A percentile compares a stretch with the other conserved stretches of the same genome.
Conservation (phyloP, 139 green algal species). For the Dunaliella primolecta region DNA sequence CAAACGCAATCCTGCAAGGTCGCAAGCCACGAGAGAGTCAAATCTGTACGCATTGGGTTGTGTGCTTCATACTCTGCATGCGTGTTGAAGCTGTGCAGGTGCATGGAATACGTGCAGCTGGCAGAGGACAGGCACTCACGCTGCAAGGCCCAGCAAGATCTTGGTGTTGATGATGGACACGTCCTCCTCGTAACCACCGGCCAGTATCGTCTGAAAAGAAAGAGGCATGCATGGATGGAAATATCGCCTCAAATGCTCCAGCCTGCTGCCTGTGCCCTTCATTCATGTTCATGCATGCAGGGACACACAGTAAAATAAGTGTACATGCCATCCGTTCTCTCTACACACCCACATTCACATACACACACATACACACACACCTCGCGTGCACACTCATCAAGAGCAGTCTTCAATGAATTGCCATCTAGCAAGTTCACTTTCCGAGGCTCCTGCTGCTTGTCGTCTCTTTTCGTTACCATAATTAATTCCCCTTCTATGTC, state of each 20-base stretch:
- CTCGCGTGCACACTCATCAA: constrained; percentile 57
- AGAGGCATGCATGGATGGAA: too few relatives aligned
- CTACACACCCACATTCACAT: too few relatives aligned
- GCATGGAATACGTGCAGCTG: not conserved
- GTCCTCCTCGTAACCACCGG: constrained; percentile 59
- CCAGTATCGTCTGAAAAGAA: constrained; percentile 58
- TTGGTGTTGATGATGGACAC: constrained; percentile 66
- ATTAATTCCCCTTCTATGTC: too few relatives aligned
- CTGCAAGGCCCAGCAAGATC: constrained; percentile 56
- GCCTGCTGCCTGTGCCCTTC: too few relatives aligned
- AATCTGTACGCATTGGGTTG: too few relatives aligned
- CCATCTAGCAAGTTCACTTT: constrained; percentile 56
- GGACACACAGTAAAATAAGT: too few relatives aligned
- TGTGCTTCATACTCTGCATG: too few relatives aligned
- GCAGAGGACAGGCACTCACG: constrained; percentile 48
- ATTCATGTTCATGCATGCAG: too few relatives aligned
- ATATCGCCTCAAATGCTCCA: too few relatives aligned
- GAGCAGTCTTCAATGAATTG: constrained; percentile 50
- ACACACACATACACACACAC: constrained; percentile 29
- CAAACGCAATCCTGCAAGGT: constrained; percentile 54
- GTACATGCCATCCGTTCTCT: too few relatives aligned
- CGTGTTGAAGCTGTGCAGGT: too few relatives aligned
- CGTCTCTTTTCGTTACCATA: too few relatives aligned
- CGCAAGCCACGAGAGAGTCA: not conserved
- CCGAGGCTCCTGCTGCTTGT: constrained; percentile 18